Conservation (phyloP, 371 early-diverging fungal species). For the Syncephalastrum sp. region DNA sequence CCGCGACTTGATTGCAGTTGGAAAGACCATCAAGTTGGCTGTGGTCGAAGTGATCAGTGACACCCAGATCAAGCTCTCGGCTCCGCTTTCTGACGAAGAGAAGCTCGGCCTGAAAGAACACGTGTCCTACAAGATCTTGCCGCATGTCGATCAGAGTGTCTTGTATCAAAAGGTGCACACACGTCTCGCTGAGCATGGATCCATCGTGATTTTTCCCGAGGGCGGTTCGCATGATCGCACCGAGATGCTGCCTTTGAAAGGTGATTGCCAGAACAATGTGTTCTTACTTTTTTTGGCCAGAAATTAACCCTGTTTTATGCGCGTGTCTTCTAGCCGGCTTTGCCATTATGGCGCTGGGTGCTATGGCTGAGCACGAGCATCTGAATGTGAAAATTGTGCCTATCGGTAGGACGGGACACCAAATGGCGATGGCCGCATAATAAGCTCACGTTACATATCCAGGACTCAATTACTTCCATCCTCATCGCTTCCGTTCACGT, state of each 20-base stretch:
- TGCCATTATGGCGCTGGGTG: conserved; percentile 80
- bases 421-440: neutral
- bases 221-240: conserved; percentile 89
- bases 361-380: conserved; percentile 72
- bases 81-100: conserved; percentile 39
- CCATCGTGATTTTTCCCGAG: conserved; percentile 90
- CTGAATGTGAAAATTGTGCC: conserved; percentile 85
- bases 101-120: neutral
- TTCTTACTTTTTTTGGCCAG: neutral
- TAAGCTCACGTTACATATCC: neutral
- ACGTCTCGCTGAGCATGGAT: conserved; percentile 58
- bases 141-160: conserved; percentile 75
- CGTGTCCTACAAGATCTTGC: conserved; percentile 56
- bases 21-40: conserved; percentile 42
- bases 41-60: conserved; percentile 69
- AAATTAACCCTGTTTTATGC: conserved; percentile 5
- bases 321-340: conserved; percentile 53
- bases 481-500: conserved; percentile 85
- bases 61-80: conserved; percentile 52
- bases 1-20: conserved; percentile 51
- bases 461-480: conserved; percentile 86
- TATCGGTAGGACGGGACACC: conserved; percentile 39
- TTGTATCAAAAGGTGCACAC: conserved; percentile 74
- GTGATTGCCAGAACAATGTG: conserved; percentile 12
- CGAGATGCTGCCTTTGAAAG: conserved; percentile 85